These are phyloP conservation scores for Ligustrum vulgare DNA, from an alignment of 257 asterid genomes.

Conservation along the genomic window DNA sequence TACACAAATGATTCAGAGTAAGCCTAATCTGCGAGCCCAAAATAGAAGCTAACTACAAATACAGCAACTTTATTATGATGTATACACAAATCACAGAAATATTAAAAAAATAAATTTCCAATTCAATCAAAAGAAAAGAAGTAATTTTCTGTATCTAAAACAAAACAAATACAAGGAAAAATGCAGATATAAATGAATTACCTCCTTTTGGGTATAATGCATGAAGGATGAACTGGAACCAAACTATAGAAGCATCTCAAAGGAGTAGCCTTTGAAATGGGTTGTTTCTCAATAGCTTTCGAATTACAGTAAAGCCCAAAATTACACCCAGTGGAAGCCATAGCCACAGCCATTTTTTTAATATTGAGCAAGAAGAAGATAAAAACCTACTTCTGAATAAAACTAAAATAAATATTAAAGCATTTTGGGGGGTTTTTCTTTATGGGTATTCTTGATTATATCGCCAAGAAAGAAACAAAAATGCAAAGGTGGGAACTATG, in stretches of 20 bases:
- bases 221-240: constrained; percentile 56
- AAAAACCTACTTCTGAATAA: constrained; percentile 6
- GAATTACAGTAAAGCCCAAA: constrained; percentile 46
- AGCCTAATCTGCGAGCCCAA: not conserved
- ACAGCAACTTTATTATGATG: not conserved
- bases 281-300: constrained; percentile 56
- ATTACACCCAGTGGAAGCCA: constrained; percentile 68
- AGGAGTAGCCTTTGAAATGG: constrained; percentile 42
- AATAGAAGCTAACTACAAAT: not conserved
- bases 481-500: constrained; percentile 22
- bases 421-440: not conserved
- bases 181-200: constrained; percentile 24
- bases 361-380: not conserved
- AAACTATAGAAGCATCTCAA: constrained; percentile 43
- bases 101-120: constrained; percentile 8
- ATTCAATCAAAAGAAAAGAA: constrained; percentile 9
- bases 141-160: constrained; percentile 5
- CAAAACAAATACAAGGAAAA: constrained; percentile 13
- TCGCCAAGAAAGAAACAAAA: constrained; percentile 22
- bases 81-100: not conserved
- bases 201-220: constrained; percentile 59
- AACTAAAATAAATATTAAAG: not conserved
- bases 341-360: constrained; percentile 66
- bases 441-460: constrained; percentile 21
- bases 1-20: not conserved